Evolutionary conservation across 2,329 filamentous ascomycete species (phyloP), one percentile per base, ranked within the genome.

Genomic region (Diaporthe helianthi): DNA sequence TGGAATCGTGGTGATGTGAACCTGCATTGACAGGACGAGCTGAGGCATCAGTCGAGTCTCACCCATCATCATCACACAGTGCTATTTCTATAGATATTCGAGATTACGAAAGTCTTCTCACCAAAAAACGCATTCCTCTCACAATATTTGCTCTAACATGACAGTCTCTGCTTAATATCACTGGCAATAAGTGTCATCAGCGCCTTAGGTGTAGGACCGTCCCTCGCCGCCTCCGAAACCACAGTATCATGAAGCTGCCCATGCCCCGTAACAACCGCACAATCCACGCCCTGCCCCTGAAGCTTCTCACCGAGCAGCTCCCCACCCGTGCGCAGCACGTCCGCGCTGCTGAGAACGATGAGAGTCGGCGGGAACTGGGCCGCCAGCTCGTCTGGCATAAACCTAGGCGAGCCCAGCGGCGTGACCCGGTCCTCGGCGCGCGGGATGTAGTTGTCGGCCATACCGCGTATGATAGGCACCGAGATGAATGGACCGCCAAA

Each of bases 231-330:
- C 46, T 65, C 61, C 5, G 36, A 22, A 1, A 65, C 46, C 4
- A 65, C 13, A 2, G 26, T 36, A 53, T 65, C 61, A 24, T 65
- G 61, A 29, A 65, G 46, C 13, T 65, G 61, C 9, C 61, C 61
- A 9, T 65, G 13, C 2, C 46, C 61, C 15, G 24, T n/a, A 6
- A 65, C 12, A 3, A 65, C 44, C 9, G 61, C 24, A 9, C 61
- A 65, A 8, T 65, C 46, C 2, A 65, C 61, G 2, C 61, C 61
- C 5, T 38, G 31, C 7, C 10, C 15, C 15, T 65, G 46, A 6
- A 54, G 61, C 29, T 65, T 65, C 61, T 65, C 46, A 1, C 61
- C 61, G 15, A 65, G 51, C 13, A 65, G 36, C 61, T 53, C 26
- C 2, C 61, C 46, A 10, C 19, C 26, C 9, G 15, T 19, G 31